Evolutionary conservation across 805 yeast genomes (phyloP).

Genomic region (Lipomyces anomalus): DNA sequence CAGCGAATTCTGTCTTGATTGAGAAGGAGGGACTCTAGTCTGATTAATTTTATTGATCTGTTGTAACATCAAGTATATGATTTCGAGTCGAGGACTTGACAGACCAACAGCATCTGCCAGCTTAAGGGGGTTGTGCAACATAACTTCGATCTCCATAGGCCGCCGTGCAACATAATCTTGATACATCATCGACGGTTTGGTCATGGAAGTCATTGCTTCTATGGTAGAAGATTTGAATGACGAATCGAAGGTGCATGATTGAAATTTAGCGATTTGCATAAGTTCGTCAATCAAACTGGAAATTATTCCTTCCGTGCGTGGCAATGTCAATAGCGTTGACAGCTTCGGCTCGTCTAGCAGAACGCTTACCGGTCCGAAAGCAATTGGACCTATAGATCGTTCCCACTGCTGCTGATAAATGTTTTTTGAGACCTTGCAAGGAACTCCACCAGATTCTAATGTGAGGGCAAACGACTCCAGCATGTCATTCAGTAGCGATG

Average conservation of each 20-base stretch:
- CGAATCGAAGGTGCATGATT: constrained; percentile 15
- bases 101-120: constrained; percentile 47
- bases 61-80: constrained; percentile 54
- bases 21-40: too few relatives aligned
- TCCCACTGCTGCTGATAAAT: constrained; percentile 27
- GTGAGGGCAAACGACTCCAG: constrained; percentile 22
- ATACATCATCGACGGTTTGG: constrained; percentile 22
- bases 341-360: constrained; percentile 24
- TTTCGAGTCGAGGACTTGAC: constrained; percentile 52
- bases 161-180: constrained; percentile 33
- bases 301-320: constrained; percentile 8
- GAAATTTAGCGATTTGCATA: constrained; percentile 15
- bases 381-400: constrained; percentile 22
- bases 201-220: background rate
- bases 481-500: constrained; percentile 21
- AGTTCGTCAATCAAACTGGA: constrained; percentile 17
- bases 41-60: constrained; percentile 24
- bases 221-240: constrained; percentile 1
- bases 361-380: constrained; percentile 21
- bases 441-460: constrained; percentile 22
- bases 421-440: constrained; percentile 19
- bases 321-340: constrained; percentile 7
- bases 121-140: constrained; percentile 58
- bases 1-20: constrained; percentile 1
- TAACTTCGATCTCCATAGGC: constrained; percentile 65